Percentiles rank a stretch among this genome's conserved stretches.
These are phyloP conservation scores for Thielaviopsis musarum DNA, from an alignment of 2,329 filamentous ascomycete species.

Conservation along the genomic window DNA sequence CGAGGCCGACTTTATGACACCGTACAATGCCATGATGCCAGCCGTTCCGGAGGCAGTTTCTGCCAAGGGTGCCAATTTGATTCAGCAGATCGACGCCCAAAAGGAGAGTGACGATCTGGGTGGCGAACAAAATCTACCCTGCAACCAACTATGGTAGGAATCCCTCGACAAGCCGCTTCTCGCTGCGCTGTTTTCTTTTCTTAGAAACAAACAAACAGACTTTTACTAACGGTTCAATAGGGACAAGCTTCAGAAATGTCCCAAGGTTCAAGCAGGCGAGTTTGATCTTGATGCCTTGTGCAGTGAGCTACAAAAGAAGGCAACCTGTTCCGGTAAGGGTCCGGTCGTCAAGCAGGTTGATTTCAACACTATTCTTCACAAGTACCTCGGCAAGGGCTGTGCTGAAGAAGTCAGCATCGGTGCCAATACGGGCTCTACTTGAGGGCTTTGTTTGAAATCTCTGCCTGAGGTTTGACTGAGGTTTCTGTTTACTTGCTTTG, in stretches of 20 bases:
- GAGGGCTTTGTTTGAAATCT: background rate
- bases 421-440: background rate
- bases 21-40: slow-evolving; percentile 49
- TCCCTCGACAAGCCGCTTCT: background rate
- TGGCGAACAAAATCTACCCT: slow-evolving; percentile 17
- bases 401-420: background rate
- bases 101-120: slow-evolving; percentile 50
- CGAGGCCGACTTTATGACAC: slow-evolving; percentile 63
- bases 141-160: slow-evolving; percentile 11
- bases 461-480: background rate
- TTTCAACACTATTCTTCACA: slow-evolving; percentile 62
- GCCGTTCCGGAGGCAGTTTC: background rate
- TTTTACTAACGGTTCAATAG: slow-evolving; percentile 20
- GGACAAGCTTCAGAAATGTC: slow-evolving; percentile 78
- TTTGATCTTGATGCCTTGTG: slow-evolving; percentile 90
- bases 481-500: background rate
- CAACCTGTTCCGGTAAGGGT: slow-evolving; percentile 80
- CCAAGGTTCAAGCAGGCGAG: slow-evolving; percentile 75
- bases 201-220: background rate
- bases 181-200: background rate
- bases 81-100: slow-evolving; percentile 9
- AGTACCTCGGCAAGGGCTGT: slow-evolving; percentile 35
- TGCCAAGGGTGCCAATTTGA: slow-evolving; percentile 2
- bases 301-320: slow-evolving; percentile 84
- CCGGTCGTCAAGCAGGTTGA: slow-evolving; percentile 81